Evolutionary conservation across 331 rosid species (phyloP).

Genomic region (Prunus yedoensis): DNA sequence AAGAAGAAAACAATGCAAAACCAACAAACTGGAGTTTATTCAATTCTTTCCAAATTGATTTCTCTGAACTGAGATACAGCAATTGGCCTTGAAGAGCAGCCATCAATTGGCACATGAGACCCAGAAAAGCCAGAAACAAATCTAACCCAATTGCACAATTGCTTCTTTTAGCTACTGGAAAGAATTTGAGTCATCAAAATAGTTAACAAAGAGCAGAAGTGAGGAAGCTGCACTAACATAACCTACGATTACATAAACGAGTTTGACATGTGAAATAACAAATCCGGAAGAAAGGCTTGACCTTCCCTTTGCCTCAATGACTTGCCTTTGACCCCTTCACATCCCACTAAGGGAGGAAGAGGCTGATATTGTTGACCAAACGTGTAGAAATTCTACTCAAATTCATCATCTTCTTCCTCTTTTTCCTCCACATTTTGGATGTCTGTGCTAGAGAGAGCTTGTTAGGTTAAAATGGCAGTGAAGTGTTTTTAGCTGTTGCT

Average conservation of each 20-base stretch:
- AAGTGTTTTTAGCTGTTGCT: neutral
- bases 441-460: slow-evolving; percentile 14
- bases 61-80: neutral
- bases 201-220: neutral
- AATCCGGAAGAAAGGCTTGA: slow-evolving; percentile 81
- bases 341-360: slow-evolving; percentile 34
- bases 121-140: neutral
- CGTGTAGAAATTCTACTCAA: slow-evolving; percentile 3
- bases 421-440: slow-evolving; percentile 43
- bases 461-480: slow-evolving; percentile 3
- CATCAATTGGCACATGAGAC: too few relatives aligned
- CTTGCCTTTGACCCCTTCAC: slow-evolving; percentile 58
- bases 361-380: slow-evolving; percentile 10
- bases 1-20: neutral
- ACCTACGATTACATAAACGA: slow-evolving; percentile 18
- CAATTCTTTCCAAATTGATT: neutral
- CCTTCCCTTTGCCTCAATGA: slow-evolving; percentile 84
- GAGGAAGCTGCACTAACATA: neutral
- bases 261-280: slow-evolving; percentile 18
- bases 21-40: neutral
- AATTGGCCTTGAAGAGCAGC: neutral
- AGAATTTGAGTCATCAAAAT: neutral
- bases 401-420: slow-evolving; percentile 48
- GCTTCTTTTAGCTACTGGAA: neutral
- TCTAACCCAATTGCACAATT: neutral